phyloP scores from a whole-genome alignment of 2,329 filamentous ascomycete species.

The Fusarium brachygibbosum region DNA sequence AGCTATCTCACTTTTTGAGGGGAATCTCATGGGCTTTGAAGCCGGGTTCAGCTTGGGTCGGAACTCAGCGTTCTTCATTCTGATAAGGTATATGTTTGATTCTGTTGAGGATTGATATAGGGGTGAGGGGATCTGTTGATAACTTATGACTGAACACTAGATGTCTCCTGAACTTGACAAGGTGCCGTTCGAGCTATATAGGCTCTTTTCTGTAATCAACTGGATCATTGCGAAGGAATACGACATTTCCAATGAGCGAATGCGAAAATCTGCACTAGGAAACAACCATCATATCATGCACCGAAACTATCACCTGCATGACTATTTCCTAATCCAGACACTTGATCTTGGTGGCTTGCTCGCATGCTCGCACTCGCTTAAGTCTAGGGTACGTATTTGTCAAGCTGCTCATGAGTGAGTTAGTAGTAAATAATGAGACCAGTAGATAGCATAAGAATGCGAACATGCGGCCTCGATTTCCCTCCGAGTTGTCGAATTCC shows the following conservation, averaged over 20 bases:
- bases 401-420: neutral
- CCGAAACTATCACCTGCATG: neutral
- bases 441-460: neutral
- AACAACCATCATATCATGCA: neutral
- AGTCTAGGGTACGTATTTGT: neutral
- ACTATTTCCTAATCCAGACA: constrained; percentile 4
- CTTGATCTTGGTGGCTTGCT: constrained; percentile 17
- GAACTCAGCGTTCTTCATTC: constrained; percentile 43
- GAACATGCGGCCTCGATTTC: neutral
- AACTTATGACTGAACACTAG: neutral
- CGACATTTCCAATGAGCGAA: constrained; percentile 3
- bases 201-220: no score
- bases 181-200: neutral
- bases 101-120: neutral
- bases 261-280: constrained; percentile 21
- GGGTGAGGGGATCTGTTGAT: neutral
- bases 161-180: neutral
- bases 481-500: neutral
- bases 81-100: neutral
- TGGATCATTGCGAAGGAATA: neutral
- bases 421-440: neutral
- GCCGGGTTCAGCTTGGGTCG: constrained; percentile 45
- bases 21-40: constrained; percentile 35
- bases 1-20: constrained; percentile 24
- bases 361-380: constrained; percentile 34